Percentiles rank a stretch among this genome's conserved stretches.
These are phyloP conservation scores for Morella rubra DNA, from an alignment of 306 rosid species.

Conservation along the genomic window DNA sequence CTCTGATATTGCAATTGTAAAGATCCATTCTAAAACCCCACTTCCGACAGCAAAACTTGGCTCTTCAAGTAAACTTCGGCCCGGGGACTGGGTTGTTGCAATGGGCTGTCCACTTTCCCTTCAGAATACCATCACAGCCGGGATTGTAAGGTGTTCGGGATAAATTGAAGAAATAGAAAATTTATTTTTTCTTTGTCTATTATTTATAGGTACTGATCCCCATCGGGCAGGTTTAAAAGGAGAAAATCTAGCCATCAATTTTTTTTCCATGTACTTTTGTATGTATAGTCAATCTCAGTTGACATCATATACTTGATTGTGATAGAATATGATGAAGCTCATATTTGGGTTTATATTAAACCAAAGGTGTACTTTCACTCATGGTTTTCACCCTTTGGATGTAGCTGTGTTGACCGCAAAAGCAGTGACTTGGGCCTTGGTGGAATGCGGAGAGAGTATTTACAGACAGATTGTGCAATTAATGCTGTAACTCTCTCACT, in stretches of 20 bases:
- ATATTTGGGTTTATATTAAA: conserved; percentile 3
- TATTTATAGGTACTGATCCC: background rate
- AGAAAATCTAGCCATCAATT: background rate
- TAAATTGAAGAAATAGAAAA: background rate
- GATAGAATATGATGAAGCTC: conserved; percentile 5
- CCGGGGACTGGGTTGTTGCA: conserved; percentile 93
- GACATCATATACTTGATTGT: conserved; percentile 2
- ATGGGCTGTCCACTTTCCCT: conserved; percentile 88
- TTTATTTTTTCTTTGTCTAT: background rate
- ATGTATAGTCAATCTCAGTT: background rate
- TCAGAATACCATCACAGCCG: conserved; percentile 91
- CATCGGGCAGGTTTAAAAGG: background rate
- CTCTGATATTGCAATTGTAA: conserved; percentile 85
- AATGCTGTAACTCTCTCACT: conserved; percentile 48
- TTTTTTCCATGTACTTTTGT: background rate
- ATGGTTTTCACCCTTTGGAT: conserved; percentile 10
- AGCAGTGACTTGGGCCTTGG: conserved; percentile 91
- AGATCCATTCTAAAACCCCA: conserved; percentile 74
- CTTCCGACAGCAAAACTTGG: conserved; percentile 84
- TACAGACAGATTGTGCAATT: conserved; percentile 82
- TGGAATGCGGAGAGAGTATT: conserved; percentile 72
- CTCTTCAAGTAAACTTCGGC: conserved; percentile 73
- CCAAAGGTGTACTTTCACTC: conserved; percentile 1
- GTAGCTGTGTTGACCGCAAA: conserved; percentile 83
- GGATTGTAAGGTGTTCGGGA: conserved; percentile 75